Evolutionary conservation across 225 moss, liverwort and hornwort genomes (phyloP), one percentile per base, ranked within the genome.

Genomic region (Asterella californica): DNA sequence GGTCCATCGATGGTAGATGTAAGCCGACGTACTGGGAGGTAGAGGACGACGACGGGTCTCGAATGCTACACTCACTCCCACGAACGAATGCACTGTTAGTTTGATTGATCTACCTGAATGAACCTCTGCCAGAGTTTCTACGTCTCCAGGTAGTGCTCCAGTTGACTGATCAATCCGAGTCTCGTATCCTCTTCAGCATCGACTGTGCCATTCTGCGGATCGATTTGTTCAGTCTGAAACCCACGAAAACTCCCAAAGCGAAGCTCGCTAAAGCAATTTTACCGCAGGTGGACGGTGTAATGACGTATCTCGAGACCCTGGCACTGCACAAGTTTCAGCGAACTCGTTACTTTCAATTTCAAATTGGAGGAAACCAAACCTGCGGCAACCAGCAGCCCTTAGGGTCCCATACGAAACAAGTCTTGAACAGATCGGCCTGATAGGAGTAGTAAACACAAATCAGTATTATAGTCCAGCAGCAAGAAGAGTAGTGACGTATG

Each of bases 221-320:
- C 5, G 76, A 34, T n/a, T 77, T 79, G 61, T 85, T 88, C 54
- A 88, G 76, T 33, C 79, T 84, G 68, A 78, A 88, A 33, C 87
- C 87, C 49, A 88, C 87, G 52, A 88, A 83, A 34, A 88, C 83
- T 29, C 87, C 87, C 49, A 88, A 36, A 17, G 60, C 87, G 72
- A 88, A 88, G 64, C 71, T 88, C 24, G 79, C 83, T 37, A 85
- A 18, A 10, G 87, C 87, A 50, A 88, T 81, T 54, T 88, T 88
- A 54, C 83, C 54, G 53, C 84, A 84, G 21, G 85, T 85, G 79
- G 69, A 85, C 55, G 83, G 83, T 22, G 82, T 88, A 48, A 88
- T 79, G 46, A 81, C 82, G 74, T 88, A 85, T 73, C 70, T 83
- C 54, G 82, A 42, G 57, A 80, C 82, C 75, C 76, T 87, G 67